phyloP scores from a whole-genome alignment of 805 yeast genomes.

The Candida cerambycidarum region DNA sequence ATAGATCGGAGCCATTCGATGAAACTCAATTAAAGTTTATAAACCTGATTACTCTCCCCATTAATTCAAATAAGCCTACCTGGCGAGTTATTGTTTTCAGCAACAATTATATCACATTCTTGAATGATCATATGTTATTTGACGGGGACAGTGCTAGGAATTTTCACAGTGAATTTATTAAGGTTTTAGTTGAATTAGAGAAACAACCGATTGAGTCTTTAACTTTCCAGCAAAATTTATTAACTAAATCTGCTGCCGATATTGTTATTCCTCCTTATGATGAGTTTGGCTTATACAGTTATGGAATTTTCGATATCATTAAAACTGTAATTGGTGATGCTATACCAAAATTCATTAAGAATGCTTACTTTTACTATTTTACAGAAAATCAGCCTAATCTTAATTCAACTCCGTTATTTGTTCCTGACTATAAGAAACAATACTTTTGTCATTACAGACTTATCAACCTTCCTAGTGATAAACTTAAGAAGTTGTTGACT shows the following conservation, averaged over 20 bases:
- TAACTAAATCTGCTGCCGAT: neutral
- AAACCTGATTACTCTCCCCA: conserved; percentile 8
- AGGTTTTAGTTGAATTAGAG: neutral
- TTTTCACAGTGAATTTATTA: conserved; percentile 3
- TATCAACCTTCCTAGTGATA: conserved; percentile 2
- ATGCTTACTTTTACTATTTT: conserved; percentile 2
- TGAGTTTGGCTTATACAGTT: neutral
- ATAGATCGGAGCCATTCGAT: conserved; percentile 14
- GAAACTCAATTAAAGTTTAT: conserved; percentile 14
- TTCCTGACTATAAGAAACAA: neutral
- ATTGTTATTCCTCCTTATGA: neutral
- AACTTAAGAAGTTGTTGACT: neutral
- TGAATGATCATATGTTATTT: conserved; percentile 28
- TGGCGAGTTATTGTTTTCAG: conserved; percentile 23
- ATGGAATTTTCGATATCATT: neutral
- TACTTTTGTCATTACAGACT: neutral
- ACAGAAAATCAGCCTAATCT: conserved; percentile 8
- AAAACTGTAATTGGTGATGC: neutral
- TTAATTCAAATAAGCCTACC: conserved; percentile 14
- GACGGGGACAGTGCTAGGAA: conserved; percentile 33
- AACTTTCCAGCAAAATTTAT: neutral
- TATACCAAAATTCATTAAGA: neutral
- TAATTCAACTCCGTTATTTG: conserved; percentile 7
- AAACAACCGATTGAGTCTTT: neutral
- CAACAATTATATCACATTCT: conserved; percentile 21